These are phyloP conservation scores for Cenococcum geophilum DNA, from an alignment of 495 filamentous ascomycete genomes.

Conservation along the genomic window DNA sequence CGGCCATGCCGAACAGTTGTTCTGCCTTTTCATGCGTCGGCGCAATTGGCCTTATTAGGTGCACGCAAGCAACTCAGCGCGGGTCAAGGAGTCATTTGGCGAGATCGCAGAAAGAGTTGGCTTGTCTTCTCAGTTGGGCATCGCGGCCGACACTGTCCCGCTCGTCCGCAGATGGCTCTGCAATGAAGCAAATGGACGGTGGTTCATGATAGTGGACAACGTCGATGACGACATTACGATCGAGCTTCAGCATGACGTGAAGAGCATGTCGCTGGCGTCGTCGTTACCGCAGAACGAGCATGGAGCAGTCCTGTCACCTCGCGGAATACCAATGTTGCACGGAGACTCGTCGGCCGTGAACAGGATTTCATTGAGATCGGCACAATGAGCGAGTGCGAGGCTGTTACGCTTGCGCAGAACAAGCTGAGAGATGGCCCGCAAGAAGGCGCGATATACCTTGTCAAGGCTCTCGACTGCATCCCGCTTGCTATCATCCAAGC, in stretches of 20 bases:
- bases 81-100: constrained; percentile 29
- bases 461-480: constrained; percentile 22
- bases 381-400: constrained; percentile 12
- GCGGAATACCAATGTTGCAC: constrained; percentile 18
- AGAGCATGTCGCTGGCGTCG: constrained; percentile 13
- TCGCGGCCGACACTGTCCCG: constrained; percentile 8
- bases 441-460: constrained; percentile 15
- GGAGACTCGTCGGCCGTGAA: constrained; percentile 14
- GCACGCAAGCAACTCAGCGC: constrained; percentile 29
- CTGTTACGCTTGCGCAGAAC: constrained; percentile 14
- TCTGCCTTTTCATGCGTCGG: too few species aligned
- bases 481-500: constrained; percentile 28
- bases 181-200: constrained; percentile 19
- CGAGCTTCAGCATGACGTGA: constrained; percentile 9
- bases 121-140: constrained; percentile 6
- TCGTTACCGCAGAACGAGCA: constrained; percentile 16
- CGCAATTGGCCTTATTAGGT: too few species aligned
- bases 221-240: constrained; percentile 14
- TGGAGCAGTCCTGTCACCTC: constrained; percentile 21
- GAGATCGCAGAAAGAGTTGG: constrained; percentile 28
- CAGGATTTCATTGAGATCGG: constrained; percentile 14
- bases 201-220: constrained; percentile 22
- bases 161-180: constrained; percentile 21
- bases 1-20: too few species aligned
- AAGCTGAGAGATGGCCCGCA: constrained; percentile 26